Base-by-base conservation (phyloP, 2,329 filamentous ascomycete genomes). In the Didymella glomerata region DNA sequence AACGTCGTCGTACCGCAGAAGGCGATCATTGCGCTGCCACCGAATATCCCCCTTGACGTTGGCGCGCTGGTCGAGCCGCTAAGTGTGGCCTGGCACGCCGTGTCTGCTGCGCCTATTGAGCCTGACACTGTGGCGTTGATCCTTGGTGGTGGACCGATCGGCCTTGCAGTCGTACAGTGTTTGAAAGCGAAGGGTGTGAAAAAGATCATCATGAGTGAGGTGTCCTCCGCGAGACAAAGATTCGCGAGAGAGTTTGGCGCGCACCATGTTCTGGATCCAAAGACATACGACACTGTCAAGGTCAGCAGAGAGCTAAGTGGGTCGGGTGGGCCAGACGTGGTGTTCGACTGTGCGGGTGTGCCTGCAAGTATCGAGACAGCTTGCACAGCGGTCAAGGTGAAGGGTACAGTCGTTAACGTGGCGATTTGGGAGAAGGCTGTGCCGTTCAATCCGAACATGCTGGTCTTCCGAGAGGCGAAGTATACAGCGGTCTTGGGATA, bases 31-130 rank as follows among this genome's bases (percentile, higher is more conserved):
- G 78, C 79, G 2, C 75, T 88, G 0, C 85, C 86, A 0, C 78
- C 82, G 5, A 80, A 81, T 48, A 75, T 86, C 9, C 77, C 80
- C 0, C 77, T 86, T 20, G 82, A 86, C 41, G 76, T 85, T 16
- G 84, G 71, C 52, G 86, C 87, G 0, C 77, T 90, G 3, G 82
- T 89, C 7, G 87, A 90, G 64, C 87, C 88, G 0, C 76, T 90
- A 2, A 79, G 85, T 0, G 86, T 90, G 0, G 86, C 85, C 9
- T 89, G 86, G 86, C 87, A 90, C 65, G 86, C 86, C 0, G 82
- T 88, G 10, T 79, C 80, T 5, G 76, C 83, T 4, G 80, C 80
- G 0, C 79, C 80, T 0, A 73, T 86, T 34, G 79, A 79, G 13
- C 58, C 74, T 2, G 81, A 80, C 1, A 79, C 84, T 14, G 79